Conservation (phyloP, 305 asterid species). For the Ajuga reptans region DNA sequence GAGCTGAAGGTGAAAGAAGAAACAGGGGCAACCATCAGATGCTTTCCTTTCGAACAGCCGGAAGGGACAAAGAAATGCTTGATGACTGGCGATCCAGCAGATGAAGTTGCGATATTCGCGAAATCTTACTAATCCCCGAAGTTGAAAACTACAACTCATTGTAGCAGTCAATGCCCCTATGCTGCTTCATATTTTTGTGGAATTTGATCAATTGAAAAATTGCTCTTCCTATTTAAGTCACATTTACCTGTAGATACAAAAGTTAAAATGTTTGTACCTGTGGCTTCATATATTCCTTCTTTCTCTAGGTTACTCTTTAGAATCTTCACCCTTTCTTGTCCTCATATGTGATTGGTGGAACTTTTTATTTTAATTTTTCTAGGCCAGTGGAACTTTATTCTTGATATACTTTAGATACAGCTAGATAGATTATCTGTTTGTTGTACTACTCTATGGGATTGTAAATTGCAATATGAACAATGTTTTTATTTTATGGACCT, state of each 20-base stretch:
- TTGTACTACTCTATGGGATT: conserved; percentile 9
- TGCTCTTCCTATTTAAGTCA: background rate
- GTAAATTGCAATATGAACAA: conserved; percentile 12
- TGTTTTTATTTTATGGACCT: conserved; percentile 4
- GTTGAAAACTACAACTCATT: background rate
- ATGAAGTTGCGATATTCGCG: conserved; percentile 91
- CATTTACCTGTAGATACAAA: background rate
- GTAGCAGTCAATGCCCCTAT: background rate
- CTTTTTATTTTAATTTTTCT: too few relatives aligned
- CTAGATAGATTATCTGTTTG: background rate
- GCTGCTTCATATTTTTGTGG: background rate
- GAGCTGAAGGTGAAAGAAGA: conserved; percentile 84
- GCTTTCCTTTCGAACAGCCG: conserved; percentile 91
- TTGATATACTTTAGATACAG: conserved; percentile 10
- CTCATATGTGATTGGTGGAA: background rate
- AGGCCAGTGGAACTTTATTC: too few relatives aligned
- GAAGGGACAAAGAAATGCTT: conserved; percentile 63
- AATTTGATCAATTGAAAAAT: background rate
- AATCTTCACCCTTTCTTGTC: background rate
- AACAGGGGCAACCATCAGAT: conserved; percentile 90
- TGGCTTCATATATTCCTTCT: background rate
- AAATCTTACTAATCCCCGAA: conserved; percentile 57
- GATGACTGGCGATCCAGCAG: conserved; percentile 79
- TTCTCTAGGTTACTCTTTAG: background rate
- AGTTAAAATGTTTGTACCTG: background rate